phyloP scores from a whole-genome alignment of 2,329 filamentous ascomycete species.

The Pyrenophora tritici-repentis region DNA sequence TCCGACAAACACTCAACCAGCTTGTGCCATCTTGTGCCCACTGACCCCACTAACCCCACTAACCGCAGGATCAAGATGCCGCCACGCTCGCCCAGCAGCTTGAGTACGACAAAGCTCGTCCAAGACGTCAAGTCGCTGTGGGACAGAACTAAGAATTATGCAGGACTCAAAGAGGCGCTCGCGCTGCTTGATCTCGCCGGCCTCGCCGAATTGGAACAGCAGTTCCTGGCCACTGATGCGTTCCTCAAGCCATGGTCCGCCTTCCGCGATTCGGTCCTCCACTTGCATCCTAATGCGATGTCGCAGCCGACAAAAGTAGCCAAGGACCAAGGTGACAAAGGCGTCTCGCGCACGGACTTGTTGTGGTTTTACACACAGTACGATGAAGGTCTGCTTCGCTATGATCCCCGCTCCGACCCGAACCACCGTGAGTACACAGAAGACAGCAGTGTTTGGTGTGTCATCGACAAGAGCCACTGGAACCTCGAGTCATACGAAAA shows the following conservation, averaged over 20 bases:
- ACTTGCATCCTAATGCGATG: conserved; percentile 21
- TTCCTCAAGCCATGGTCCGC: conserved; percentile 41
- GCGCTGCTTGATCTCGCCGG: conserved; percentile 26
- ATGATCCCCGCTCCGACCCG: conserved; percentile 31
- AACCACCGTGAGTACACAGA: conserved; percentile 14
- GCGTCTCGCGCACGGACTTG: conserved; percentile 30
- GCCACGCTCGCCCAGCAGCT: conserved; percentile 2
- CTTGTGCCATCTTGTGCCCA: too few relatives aligned
- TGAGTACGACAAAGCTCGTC: conserved; percentile 13
- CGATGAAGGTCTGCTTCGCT: conserved; percentile 33
- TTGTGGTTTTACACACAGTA: conserved; percentile 43
- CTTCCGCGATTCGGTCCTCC: conserved; percentile 36
- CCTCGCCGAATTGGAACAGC: conserved; percentile 32
- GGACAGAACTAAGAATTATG: conserved; percentile 21
- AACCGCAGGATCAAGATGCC: conserved; percentile 5
- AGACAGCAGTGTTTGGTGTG: conserved; percentile 17
- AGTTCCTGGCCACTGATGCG: conserved; percentile 32
- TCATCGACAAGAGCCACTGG: conserved; percentile 38
- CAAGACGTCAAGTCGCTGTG: conserved; percentile 20
- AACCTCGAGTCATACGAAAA: conserved; percentile 36
- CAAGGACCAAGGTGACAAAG: neutral
- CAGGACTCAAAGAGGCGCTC: conserved; percentile 30
- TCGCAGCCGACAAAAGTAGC: conserved; percentile 11
- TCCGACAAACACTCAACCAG: neutral
- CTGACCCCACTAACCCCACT: too few relatives aligned